phyloP scores from a whole-genome alignment of 768 basidiomycete species.

The Leccinum pellstonianum region DNA sequence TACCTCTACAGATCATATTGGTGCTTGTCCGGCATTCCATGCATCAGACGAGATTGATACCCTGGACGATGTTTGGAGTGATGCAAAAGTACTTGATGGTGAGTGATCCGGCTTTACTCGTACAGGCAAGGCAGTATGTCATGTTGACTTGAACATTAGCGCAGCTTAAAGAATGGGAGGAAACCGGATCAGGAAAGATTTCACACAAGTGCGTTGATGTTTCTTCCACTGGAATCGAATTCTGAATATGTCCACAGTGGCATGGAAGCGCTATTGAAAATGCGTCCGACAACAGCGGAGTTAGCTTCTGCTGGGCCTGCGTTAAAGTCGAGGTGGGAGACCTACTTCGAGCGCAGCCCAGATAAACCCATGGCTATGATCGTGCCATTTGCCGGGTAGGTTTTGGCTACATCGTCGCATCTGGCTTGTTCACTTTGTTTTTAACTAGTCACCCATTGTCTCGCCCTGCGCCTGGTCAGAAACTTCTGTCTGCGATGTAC shows the following conservation, averaged over 20 bases:
- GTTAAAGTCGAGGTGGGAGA: slow-evolving; percentile 50
- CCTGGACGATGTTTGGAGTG: slow-evolving; percentile 44
- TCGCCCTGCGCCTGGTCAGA: slow-evolving; percentile 17
- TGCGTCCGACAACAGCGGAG: slow-evolving; percentile 50
- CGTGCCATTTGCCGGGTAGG: slow-evolving; percentile 42
- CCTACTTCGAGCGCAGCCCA: slow-evolving; percentile 46
- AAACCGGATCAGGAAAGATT: too few species aligned
- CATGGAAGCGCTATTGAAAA: slow-evolving; percentile 52
- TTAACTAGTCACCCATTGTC: slow-evolving; percentile 26
- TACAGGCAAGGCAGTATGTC: slow-evolving; percentile 6
- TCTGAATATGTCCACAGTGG: slow-evolving; percentile 34
- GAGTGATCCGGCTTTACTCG: slow-evolving; percentile 13
- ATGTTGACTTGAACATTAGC: slow-evolving; percentile 14
- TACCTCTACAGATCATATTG: slow-evolving; percentile 30
- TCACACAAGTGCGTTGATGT: too few species aligned
- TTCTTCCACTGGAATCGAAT: too few species aligned
- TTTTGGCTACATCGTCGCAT: background rate
- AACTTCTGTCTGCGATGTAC: slow-evolving; percentile 30
- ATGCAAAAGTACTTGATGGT: slow-evolving; percentile 40
- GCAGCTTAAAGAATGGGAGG: too few species aligned
- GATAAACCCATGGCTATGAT: slow-evolving; percentile 56
- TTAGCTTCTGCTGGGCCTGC: slow-evolving; percentile 44
- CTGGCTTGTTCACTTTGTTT: background rate
- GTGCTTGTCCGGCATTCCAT: slow-evolving; percentile 32
- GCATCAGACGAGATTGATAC: slow-evolving; percentile 46